Conservation (phyloP, 805 yeast genomes). For the Candida sonorensis region DNA sequence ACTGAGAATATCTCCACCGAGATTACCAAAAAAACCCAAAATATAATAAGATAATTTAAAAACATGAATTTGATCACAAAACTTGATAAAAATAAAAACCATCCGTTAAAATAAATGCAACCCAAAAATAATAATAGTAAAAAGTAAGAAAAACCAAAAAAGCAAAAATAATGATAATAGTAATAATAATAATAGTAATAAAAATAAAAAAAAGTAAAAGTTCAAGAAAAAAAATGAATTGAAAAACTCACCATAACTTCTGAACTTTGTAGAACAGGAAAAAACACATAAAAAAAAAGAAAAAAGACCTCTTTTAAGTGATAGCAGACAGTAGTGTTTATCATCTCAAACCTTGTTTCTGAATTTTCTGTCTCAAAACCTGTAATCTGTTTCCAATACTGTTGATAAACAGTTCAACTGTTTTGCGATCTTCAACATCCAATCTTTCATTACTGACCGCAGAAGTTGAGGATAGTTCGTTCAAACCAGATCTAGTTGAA, state of each 20-base stretch:
- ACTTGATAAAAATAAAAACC: neutral
- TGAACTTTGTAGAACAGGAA: conserved; percentile 2
- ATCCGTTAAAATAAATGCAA: neutral
- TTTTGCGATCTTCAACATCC: conserved; percentile 65
- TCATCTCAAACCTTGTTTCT: conserved; percentile 15
- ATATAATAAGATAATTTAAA: no score
- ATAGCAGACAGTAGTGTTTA: neutral
- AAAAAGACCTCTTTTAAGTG: no score
- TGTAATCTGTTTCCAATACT: conserved; percentile 77
- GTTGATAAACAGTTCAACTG: conserved; percentile 74
- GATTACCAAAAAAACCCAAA: no score
- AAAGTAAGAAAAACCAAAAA: neutral
- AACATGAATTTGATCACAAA: no score
- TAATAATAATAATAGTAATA: neutral
- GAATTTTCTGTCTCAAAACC: conserved; percentile 59
- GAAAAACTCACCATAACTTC: no score
- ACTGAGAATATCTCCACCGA: no score
- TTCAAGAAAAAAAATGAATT: neutral
- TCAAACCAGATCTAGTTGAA: conserved; percentile 1
- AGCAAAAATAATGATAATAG: neutral
- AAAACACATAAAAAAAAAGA: neutral
- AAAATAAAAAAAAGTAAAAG: neutral
- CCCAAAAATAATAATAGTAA: conserved; percentile 1
- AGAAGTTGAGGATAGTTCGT: conserved; percentile 18
- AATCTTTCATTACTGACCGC: conserved; percentile 28